phyloP scores from a whole-genome alignment of 768 basidiomycete genomes.

The Leccinum variicolor region DNA sequence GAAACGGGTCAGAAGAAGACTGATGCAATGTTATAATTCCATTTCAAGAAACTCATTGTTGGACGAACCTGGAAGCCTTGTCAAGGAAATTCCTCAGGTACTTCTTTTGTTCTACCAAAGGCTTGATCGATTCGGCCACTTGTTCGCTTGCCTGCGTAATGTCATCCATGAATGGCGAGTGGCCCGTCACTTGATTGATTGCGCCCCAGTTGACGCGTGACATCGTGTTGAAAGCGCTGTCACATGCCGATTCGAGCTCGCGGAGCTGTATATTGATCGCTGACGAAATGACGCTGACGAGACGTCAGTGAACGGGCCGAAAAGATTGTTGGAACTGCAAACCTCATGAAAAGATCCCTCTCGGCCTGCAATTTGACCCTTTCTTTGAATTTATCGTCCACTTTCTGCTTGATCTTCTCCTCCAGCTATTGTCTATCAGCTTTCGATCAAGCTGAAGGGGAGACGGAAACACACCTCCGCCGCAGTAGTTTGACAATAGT shows the following conservation, averaged over 20 bases:
- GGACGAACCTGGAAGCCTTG: conserved; percentile 79
- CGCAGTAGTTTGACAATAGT: conserved; percentile 94
- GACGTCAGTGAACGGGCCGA: background rate
- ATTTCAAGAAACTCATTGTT: background rate
- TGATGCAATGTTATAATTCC: conserved; percentile 27
- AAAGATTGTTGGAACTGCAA: conserved; percentile 11
- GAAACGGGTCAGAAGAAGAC: conserved; percentile 81
- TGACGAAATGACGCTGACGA: conserved; percentile 71
- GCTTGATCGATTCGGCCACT: conserved; percentile 72
- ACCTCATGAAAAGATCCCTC: conserved; percentile 89
- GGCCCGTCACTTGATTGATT: conserved; percentile 81
- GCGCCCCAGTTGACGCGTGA: conserved; percentile 75
- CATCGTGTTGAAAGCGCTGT: conserved; percentile 75
- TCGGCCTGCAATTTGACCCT: conserved; percentile 82
- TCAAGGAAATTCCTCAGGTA: conserved; percentile 92
- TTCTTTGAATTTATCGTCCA: conserved; percentile 72
- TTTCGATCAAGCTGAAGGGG: background rate
- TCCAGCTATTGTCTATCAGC: conserved; percentile 60
- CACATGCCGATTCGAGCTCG: conserved; percentile 84
- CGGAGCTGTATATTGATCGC: conserved; percentile 76
- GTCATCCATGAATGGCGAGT: conserved; percentile 78
- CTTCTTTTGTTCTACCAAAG: conserved; percentile 90
- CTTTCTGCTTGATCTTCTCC: conserved; percentile 82
- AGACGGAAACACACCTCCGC: conserved; percentile 54
- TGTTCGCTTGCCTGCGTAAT: conserved; percentile 71